phyloP scores from a whole-genome alignment of 345 rosid genomes.

The Lumnitzera littorea region DNA sequence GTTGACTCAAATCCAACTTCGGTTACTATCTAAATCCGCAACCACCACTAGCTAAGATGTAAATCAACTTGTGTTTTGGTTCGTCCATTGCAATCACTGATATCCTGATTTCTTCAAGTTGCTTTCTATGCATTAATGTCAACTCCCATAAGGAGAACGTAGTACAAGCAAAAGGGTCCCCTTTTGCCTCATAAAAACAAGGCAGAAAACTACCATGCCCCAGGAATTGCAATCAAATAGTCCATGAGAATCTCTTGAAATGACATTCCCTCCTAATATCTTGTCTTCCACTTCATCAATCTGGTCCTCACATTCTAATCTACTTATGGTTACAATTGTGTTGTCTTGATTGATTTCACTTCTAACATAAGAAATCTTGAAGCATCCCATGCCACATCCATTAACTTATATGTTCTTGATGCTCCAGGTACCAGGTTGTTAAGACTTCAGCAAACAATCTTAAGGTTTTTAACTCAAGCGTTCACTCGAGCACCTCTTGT shows the following conservation, averaged over 20 bases:
- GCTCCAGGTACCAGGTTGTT: too few relatives aligned
- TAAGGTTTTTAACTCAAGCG: background rate
- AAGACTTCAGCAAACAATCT: too few relatives aligned
- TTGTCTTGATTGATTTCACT: background rate
- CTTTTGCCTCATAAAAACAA: background rate
- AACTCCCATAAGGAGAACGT: background rate
- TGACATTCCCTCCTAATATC: background rate
- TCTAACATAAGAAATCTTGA: background rate
- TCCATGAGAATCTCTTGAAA: background rate
- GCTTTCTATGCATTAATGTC: constrained; percentile 1
- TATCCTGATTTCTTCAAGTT: constrained; percentile 1
- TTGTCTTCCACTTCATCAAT: constrained; percentile 3
- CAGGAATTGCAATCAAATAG: background rate
- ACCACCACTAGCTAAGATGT: too few relatives aligned
- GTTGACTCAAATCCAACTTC: too few relatives aligned
- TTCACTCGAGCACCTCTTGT: background rate
- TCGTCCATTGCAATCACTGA: background rate
- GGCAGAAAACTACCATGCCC: constrained; percentile 2
- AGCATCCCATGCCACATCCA: too few relatives aligned
- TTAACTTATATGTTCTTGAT: too few relatives aligned
- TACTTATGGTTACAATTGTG: background rate
- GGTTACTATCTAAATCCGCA: too few relatives aligned
- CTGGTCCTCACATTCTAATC: constrained; percentile 1
- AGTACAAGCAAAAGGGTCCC: background rate
- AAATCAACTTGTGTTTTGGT: too few relatives aligned